phyloP scores from a whole-genome alignment of 257 asterid species.

The Mitragyna speciosa region DNA sequence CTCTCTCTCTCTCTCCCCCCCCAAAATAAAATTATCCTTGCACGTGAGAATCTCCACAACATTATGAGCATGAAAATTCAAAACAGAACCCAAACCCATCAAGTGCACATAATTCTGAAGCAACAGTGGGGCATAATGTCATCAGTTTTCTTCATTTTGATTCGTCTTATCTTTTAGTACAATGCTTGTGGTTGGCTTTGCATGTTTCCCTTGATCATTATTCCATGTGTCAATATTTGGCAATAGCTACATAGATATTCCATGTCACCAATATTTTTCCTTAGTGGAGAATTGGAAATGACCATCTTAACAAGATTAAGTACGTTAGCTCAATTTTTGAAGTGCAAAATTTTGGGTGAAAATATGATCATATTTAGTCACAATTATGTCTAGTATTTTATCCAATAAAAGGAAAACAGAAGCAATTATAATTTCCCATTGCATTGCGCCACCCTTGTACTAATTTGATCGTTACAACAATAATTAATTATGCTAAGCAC shows the following conservation, averaged over 20 bases:
- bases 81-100: conserved; percentile 27
- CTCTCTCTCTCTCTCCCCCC: neutral
- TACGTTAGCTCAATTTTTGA: neutral
- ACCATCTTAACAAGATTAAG: neutral
- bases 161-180: conserved; percentile 29
- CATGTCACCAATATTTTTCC: neutral
- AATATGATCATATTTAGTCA: neutral
- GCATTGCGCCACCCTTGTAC: conserved; percentile 12
- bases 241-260: conserved; percentile 16
- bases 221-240: conserved; percentile 37
- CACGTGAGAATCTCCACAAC: conserved; percentile 52
- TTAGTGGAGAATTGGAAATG: neutral
- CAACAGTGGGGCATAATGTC: conserved; percentile 37
- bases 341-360: neutral
- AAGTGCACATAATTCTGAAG: conserved; percentile 42
- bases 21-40: conserved; percentile 17
- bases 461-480: conserved; percentile 12
- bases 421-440: conserved; percentile 6
- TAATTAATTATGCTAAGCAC: neutral
- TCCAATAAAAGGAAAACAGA: neutral
- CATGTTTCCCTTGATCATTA: conserved; percentile 22
- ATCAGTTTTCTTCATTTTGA: conserved; percentile 20
- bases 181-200: conserved; percentile 37
- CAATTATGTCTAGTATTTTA: too few species aligned
- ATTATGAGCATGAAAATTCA: conserved; percentile 18